Evolutionary conservation across 1,284 basidiomycete species (phyloP).

Genomic region (Rhodofomes roseus): DNA sequence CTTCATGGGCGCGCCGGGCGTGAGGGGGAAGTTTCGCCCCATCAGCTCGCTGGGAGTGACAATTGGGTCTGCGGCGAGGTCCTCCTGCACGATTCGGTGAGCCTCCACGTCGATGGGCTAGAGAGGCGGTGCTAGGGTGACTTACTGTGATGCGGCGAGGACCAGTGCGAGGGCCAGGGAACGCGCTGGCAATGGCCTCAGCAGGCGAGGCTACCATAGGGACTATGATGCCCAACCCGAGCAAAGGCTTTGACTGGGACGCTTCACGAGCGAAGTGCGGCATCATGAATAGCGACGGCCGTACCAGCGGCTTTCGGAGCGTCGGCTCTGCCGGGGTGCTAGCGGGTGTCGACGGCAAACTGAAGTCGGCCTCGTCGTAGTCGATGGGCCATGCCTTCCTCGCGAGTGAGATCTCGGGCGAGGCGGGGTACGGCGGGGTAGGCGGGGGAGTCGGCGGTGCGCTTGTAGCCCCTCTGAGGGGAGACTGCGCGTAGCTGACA

Average conservation of each 20-base stretch:
- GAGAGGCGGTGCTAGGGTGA: not conserved
- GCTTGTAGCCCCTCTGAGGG: not conserved
- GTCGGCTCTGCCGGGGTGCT: not conserved
- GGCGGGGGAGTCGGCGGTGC: not conserved
- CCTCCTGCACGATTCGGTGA: not conserved
- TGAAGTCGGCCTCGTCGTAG: not conserved
- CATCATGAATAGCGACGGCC: not conserved
- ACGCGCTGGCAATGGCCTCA: not conserved
- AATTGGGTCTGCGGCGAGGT: not conserved
- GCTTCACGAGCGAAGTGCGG: not conserved
- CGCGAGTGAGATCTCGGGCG: not conserved
- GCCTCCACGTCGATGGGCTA: not conserved
- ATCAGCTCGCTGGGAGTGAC: conserved; percentile 4
- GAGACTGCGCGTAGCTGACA: not conserved
- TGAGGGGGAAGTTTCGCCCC: conserved; percentile 4
- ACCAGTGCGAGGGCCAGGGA: not conserved
- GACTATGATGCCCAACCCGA: not conserved
- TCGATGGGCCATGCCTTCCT: not conserved
- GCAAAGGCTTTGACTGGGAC: not conserved
- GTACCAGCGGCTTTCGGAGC: not conserved
- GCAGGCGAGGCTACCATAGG: not conserved
- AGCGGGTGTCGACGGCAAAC: not conserved
- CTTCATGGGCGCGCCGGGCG: conserved; percentile 4
- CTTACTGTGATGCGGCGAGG: not conserved
- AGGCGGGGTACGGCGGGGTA: not conserved